Evolutionary conservation across 129 eudicot genomes (phyloP), one percentile per base, ranked within the genome.

Genomic region (Glebionis coronaria): DNA sequence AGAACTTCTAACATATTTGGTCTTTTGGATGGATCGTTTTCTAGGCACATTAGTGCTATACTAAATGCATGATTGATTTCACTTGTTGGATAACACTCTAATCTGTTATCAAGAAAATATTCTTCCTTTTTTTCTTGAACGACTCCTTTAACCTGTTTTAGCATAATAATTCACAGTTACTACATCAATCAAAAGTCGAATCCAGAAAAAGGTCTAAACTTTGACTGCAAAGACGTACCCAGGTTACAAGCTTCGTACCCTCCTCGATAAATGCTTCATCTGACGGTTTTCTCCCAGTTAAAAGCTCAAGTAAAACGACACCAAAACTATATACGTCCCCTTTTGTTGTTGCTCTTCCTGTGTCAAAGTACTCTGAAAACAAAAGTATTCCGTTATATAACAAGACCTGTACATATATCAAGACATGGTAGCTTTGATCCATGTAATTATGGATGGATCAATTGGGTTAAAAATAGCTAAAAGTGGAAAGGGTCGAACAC

Each of bases 281-380:
- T 11, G 86, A 78, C 16, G 98, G 98, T 60, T 75, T 88, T 78
- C 71, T 93, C 29, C 98, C 98, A 0, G 96, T 93, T 83, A 93
- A 70, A 66, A 93, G 89, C 79, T 93, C 98, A 14, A 93, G 82
- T 61, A 93, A 59, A 31, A 88, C 96, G 21, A 93, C 95, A 3
- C 98, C 98, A 61, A 80, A 93, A 80, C 98, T 93, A 63, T 93
- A 93, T 44, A 93, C 96, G 75, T 93, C 96, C 25, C 95, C 97
- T 74, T 88, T 93, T 4, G 82, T 82, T 60, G 98, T 93, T 53
- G 97, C 98, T 77, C 84, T 84, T 62, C 98, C 96, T 2, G 96
- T 93, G 60, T 93, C 98, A 66, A 93, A 93, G 72, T 93, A 93
- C 69, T 93, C 98, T 93, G 81, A 54, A 75, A 55, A 72, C 62